Evolutionary conservation across 768 basidiomycete species (phyloP), one percentile per base, ranked within the genome.

Genomic region (Naganishia onofrii): DNA sequence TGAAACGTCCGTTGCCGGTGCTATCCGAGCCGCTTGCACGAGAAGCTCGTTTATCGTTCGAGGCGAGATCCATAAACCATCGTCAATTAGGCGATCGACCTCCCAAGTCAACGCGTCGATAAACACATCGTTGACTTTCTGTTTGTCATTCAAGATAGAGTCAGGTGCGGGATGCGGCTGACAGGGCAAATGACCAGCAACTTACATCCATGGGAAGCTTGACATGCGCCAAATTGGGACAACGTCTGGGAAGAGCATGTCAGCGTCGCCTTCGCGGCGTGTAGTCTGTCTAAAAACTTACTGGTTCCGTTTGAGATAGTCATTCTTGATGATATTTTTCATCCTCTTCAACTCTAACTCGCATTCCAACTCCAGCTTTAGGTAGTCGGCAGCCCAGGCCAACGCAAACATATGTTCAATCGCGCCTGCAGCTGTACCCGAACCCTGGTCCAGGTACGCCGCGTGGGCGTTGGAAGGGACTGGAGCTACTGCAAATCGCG

Each of bases 131-230:
- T 26, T 26, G 23, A 42, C 42, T 46, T 29, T 1, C 60, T 63
- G 19, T 29, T 36, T 2, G 7, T 12, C 2, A 29, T 8, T 42
- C 7, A 26, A 28, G 38, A 44, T 10, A 17, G n/a, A 42, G 38
- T 42, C 23, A 23, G 31, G n/a, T 5, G 5, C 34, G 8, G 21
- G 29, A 9, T 13, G 38, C 15, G 36, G 15, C 9, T 3, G 10
- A 44, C 26, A 9, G 15, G n/a, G n/a, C n/a, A 51, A 23, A 51
- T n/a, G 2, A 42, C 21, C 26, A 12, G 13, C 38, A 36, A 28
- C 60, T 42, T 44, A 63, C 60, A 15, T 63, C 60, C 38, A 63
- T 2, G 21, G 60, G 60, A 44, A 63, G 60, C 57, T 38, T 32
- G 12, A 36, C 10, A 15, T 58, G 31, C 23, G 57, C 17, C n/a